phyloP scores from a whole-genome alignment of 164 flowering plant species.

The Hamamelis virginiana region DNA sequence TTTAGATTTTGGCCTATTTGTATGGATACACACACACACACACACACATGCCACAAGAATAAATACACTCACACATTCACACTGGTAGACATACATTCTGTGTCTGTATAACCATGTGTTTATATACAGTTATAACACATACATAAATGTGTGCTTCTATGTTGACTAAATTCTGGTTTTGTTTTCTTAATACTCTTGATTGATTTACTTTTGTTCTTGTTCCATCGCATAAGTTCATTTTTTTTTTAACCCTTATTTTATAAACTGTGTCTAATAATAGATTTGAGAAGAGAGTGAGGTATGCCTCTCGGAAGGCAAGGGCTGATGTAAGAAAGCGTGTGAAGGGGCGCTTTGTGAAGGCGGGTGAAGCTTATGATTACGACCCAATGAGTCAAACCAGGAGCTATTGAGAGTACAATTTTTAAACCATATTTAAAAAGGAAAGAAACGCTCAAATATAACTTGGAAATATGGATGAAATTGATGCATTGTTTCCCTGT shows the following conservation, averaged over 20 bases:
- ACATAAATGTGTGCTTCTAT: neutral
- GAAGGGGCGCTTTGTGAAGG: slow-evolving; percentile 55
- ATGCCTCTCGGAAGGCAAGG: slow-evolving; percentile 59
- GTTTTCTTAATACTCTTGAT: neutral
- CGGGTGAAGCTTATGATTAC: slow-evolving; percentile 53
- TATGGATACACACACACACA: no score
- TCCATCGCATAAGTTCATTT: neutral
- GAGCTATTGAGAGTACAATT: slow-evolving; percentile 42
- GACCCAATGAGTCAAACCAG: slow-evolving; percentile 47
- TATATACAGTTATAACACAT: no score
- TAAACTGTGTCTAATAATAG: slow-evolving; percentile 10
- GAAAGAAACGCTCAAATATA: slow-evolving; percentile 17
- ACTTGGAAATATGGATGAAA: slow-evolving; percentile 9
- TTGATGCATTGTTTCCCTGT: slow-evolving; percentile 15
- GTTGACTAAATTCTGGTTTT: neutral
- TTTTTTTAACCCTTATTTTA: neutral
- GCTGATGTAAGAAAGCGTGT: slow-evolving; percentile 55
- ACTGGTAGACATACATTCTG: no score
- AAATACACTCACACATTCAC: no score
- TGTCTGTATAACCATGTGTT: no score
- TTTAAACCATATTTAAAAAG: slow-evolving; percentile 27
- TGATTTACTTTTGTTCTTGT: neutral
- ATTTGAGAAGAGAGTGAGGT: slow-evolving; percentile 47
- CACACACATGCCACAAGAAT: no score
- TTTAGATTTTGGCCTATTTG: no score